Evolutionary conservation across 2,329 filamentous ascomycete genomes (phyloP).

Genomic region (Cercospora nicotianae): DNA sequence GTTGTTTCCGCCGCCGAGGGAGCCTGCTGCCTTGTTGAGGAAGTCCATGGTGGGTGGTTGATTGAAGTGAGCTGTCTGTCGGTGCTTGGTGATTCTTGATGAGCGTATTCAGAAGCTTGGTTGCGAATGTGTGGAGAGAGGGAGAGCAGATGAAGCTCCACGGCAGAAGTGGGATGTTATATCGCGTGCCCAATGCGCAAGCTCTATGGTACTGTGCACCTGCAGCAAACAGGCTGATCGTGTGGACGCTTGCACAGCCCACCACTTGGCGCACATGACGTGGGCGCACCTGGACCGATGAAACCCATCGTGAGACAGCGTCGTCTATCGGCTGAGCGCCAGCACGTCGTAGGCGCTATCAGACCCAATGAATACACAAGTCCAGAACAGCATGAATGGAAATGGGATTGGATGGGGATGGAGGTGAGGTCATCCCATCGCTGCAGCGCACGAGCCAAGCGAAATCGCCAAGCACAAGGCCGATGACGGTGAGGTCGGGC

Average conservation of each 20-base stretch:
- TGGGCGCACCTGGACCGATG: not conserved
- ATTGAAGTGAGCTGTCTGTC: not conserved
- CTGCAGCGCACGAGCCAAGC: slow-evolving; percentile 5
- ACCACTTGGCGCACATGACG: slow-evolving; percentile 25
- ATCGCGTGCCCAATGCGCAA: slow-evolving; percentile 19
- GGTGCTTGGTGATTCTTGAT: slow-evolving; percentile 1
- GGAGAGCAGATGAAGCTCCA: not conserved
- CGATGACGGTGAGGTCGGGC: slow-evolving; percentile 9
- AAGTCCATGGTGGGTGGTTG: slow-evolving; percentile 46
- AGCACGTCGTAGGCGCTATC: slow-evolving; percentile 7
- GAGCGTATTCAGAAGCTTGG: not conserved
- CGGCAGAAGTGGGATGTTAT: not conserved
- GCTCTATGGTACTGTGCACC: slow-evolving; percentile 11
- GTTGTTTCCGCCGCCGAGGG: slow-evolving; percentile 30
- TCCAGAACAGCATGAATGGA: not conserved
- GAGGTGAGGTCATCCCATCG: not conserved
- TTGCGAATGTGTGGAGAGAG: slow-evolving; percentile 1
- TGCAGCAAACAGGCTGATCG: slow-evolving; percentile 17
- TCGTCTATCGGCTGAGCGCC: slow-evolving; percentile 12
- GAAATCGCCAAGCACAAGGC: slow-evolving; percentile 3
- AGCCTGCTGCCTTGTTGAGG: slow-evolving; percentile 49
- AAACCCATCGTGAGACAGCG: slow-evolving; percentile 9
- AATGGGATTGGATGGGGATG: not conserved
- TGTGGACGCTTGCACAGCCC: slow-evolving; percentile 20
- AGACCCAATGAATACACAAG: slow-evolving; percentile 3